These are phyloP conservation scores for Colletotrichum spinosum DNA, from an alignment of 2,329 filamentous ascomycete species.

Conservation along the genomic window DNA sequence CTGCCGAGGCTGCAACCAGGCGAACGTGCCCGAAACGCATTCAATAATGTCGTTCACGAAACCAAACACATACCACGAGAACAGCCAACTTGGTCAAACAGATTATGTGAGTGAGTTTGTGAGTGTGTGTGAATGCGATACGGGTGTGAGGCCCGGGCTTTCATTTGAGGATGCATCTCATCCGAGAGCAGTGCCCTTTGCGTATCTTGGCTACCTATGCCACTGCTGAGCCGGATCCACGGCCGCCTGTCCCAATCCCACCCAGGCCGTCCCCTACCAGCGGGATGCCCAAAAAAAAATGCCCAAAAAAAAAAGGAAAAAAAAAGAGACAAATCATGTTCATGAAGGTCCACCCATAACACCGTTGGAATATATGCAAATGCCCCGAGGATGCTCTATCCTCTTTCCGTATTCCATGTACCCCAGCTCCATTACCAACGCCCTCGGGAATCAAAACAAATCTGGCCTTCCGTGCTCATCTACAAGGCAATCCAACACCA, in stretches of 20 bases:
- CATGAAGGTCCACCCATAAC: conserved; percentile 33
- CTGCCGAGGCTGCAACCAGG: conserved; percentile 23
- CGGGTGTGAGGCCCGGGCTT: conserved; percentile 16
- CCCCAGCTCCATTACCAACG: conserved; percentile 34
- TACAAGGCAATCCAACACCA: conserved; percentile 36
- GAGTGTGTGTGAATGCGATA: conserved; percentile 18
- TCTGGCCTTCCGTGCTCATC: conserved; percentile 28
- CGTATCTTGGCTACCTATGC: conserved; percentile 20
- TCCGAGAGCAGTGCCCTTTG: not conserved
- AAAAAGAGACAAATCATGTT: conserved; percentile 5
- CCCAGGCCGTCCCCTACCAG: conserved; percentile 18
- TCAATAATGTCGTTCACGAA: conserved; percentile 15
- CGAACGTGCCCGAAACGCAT: not conserved
- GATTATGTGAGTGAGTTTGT: not conserved
- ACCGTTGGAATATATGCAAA: conserved; percentile 36
- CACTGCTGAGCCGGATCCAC: conserved; percentile 14
- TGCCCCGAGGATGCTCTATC: conserved; percentile 35
- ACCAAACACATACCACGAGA: not conserved
- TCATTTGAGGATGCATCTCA: conserved; percentile 6
- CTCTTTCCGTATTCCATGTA: conserved; percentile 34
- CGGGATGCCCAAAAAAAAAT: conserved; percentile 12
- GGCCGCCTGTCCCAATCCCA: conserved; percentile 14
- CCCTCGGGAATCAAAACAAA: conserved; percentile 27
- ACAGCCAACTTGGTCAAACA: not conserved
- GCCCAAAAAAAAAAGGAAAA: not conserved